Conservation (phyloP, 73 alveolate species). For the Breviolum minutum region DNA sequence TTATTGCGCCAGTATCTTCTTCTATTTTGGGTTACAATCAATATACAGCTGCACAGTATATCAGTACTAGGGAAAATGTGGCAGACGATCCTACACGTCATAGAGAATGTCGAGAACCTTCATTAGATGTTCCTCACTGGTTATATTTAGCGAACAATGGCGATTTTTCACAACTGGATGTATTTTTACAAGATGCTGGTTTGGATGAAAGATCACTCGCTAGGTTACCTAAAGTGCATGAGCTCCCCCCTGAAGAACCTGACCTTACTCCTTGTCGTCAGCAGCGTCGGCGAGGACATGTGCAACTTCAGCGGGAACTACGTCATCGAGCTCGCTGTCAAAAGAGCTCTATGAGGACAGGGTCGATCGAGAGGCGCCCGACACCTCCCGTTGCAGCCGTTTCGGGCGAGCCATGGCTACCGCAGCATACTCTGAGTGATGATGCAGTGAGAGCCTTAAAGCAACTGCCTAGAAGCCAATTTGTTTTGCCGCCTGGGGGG, state of each 20-base stretch:
- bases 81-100: background rate
- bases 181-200: background rate
- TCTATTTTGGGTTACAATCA: background rate
- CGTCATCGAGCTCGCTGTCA: too few relatives aligned
- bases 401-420: too few relatives aligned
- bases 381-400: too few relatives aligned
- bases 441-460: background rate
- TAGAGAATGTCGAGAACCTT: background rate
- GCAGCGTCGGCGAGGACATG: too few relatives aligned
- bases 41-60: background rate
- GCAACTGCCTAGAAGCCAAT: background rate
- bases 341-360: too few relatives aligned
- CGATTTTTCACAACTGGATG: background rate
- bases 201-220: background rate
- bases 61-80: background rate
- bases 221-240: background rate
- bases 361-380: too few relatives aligned
- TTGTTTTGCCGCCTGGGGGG: too few relatives aligned
- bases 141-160: background rate
- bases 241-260: background rate
- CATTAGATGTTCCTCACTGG: background rate
- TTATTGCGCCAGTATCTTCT: background rate
- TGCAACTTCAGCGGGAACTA: too few relatives aligned
- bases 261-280: too few relatives aligned
- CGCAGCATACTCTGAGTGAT: too few relatives aligned